Evolutionary conservation across 1,139 yeast species (phyloP).

Genomic region (Nakaseomyces kungkrabaensis): DNA sequence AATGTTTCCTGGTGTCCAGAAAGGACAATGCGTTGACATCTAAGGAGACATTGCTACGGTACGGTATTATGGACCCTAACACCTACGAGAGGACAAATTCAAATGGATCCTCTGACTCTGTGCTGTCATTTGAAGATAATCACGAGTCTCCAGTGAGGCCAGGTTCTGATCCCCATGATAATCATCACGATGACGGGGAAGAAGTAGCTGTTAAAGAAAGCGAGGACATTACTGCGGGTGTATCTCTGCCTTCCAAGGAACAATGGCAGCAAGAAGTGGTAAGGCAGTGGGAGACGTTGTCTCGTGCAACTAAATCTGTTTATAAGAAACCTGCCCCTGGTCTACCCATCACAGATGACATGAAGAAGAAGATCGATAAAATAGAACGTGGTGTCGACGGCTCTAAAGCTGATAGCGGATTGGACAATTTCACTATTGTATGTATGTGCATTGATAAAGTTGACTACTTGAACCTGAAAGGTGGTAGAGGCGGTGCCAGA

Average conservation of each 20-base stretch:
- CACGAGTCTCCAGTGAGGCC: neutral
- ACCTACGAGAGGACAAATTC: slow-evolving; percentile 4
- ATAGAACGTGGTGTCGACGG: slow-evolving; percentile 82
- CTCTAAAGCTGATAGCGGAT: slow-evolving; percentile 55
- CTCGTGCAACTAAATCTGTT: slow-evolving; percentile 49
- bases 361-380: slow-evolving; percentile 51
- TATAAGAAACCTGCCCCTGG: slow-evolving; percentile 71
- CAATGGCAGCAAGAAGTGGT: slow-evolving; percentile 60
- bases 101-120: neutral
- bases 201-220: slow-evolving; percentile 7
- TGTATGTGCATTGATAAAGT: slow-evolving; percentile 63
- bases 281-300: slow-evolving; percentile 54
- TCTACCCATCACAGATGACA: slow-evolving; percentile 45
- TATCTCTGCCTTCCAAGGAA: slow-evolving; percentile 37
- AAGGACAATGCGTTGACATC: slow-evolving; percentile 8
- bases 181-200: slow-evolving; percentile 6
- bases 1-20: slow-evolving; percentile 32
- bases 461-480: slow-evolving; percentile 52
- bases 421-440: slow-evolving; percentile 58
- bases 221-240: slow-evolving; percentile 6
- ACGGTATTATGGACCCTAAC: slow-evolving; percentile 27
- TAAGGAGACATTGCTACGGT: slow-evolving; percentile 10
- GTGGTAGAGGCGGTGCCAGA: slow-evolving; percentile 35
- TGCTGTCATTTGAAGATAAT: slow-evolving; percentile 3
- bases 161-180: slow-evolving; percentile 1